Evolutionary conservation across 1,139 yeast species (phyloP).

Genomic region (Nakaseomyces glabratus): DNA sequence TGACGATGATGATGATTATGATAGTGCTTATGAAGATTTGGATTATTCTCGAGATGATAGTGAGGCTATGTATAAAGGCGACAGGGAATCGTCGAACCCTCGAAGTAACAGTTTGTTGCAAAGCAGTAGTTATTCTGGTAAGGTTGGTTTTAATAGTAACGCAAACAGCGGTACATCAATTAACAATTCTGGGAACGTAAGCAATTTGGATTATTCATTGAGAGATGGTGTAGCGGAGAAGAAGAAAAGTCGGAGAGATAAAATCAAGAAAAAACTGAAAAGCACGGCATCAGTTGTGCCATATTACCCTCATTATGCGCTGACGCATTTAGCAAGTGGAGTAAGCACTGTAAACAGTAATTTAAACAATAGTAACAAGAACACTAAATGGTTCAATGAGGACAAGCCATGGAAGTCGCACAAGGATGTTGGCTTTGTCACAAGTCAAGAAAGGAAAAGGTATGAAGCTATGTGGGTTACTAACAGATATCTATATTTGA

Average conservation of each 20-base stretch:
- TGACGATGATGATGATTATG: slow-evolving; percentile 7
- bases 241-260: slow-evolving; percentile 11
- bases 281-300: slow-evolving; percentile 14
- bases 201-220: slow-evolving; percentile 3
- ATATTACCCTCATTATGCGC: slow-evolving; percentile 5
- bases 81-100: too few relatives aligned
- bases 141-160: slow-evolving; percentile 1
- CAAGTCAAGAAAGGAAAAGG: slow-evolving; percentile 70
- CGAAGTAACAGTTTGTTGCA: too few relatives aligned
- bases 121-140: too few relatives aligned
- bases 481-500: slow-evolving; percentile 60
- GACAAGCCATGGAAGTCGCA: slow-evolving; percentile 96
- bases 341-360: slow-evolving; percentile 14
- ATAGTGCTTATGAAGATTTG: slow-evolving; percentile 6
- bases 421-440: slow-evolving; percentile 47
- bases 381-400: slow-evolving; percentile 52
- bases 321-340: slow-evolving; percentile 6
- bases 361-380: slow-evolving; percentile 8
- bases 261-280: slow-evolving; percentile 14
- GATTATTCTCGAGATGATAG: neutral
- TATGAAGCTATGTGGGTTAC: slow-evolving; percentile 94
- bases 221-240: slow-evolving; percentile 11
- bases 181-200: slow-evolving; percentile 4
- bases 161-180: slow-evolving; percentile 2
- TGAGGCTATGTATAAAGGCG: neutral